Conservation (phyloP, 1,284 basidiomycete genomes). For the Mycena sp. region DNA sequence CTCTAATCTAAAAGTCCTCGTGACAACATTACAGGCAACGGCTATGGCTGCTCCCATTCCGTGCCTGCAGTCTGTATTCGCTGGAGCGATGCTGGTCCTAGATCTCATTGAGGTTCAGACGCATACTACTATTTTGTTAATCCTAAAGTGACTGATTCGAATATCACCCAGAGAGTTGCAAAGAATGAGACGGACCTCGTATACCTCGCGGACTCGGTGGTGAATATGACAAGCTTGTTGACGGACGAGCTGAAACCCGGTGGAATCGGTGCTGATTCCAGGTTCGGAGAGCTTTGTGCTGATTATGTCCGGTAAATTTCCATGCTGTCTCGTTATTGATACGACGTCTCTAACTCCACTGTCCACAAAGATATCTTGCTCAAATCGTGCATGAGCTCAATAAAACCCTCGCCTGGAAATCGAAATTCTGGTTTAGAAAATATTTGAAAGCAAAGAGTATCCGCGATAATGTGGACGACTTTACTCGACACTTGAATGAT, state of each 20-base stretch:
- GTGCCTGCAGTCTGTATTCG: slow-evolving; percentile 1
- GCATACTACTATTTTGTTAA: neutral
- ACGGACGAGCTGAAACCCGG: slow-evolving; percentile 1
- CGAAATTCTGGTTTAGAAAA: slow-evolving; percentile 8
- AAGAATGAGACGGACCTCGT: slow-evolving; percentile 6
- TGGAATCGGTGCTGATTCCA: neutral
- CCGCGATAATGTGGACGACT: neutral
- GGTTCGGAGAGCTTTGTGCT: neutral
- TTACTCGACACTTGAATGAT: neutral
- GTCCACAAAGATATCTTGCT: slow-evolving; percentile 1
- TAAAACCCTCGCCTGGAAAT: neutral
- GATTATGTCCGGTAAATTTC: slow-evolving; percentile 1
- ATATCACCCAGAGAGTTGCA: neutral
- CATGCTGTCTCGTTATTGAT: neutral
- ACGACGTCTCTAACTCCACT: no score
- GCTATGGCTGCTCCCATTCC: neutral
- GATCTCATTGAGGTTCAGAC: slow-evolving; percentile 12
- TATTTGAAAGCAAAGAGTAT: slow-evolving; percentile 10
- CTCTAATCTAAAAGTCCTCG: neutral
- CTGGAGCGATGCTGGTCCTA: neutral
- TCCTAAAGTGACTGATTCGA: neutral
- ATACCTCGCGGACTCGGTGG: neutral
- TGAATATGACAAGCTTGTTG: neutral
- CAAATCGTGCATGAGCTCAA: neutral
- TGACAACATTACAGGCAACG: neutral